Evolutionary conservation across 2,329 filamentous ascomycete species (phyloP).

Genomic region (Fusarium goolgardi): DNA sequence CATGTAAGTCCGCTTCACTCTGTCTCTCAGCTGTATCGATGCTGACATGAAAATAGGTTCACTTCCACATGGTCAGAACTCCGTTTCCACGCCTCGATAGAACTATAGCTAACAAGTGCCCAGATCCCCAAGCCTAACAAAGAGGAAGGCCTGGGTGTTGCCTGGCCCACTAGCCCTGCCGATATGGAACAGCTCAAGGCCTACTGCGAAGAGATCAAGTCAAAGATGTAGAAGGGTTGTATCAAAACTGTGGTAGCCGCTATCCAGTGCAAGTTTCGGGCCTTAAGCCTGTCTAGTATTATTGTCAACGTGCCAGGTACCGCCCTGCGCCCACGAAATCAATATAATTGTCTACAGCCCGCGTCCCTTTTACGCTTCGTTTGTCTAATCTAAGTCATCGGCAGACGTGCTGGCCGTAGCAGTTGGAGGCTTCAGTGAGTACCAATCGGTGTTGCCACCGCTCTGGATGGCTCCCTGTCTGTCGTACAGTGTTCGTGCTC

Average conservation of each 20-base stretch:
- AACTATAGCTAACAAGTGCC: constrained; percentile 10
- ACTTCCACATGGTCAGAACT: constrained; percentile 84
- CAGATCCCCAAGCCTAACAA: constrained; percentile 95
- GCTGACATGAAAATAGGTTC: constrained; percentile 67
- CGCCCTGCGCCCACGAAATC: constrained; percentile 6
- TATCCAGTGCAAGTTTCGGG: constrained; percentile 7
- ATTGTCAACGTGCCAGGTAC: constrained; percentile 25
- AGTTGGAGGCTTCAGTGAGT: constrained; percentile 55
- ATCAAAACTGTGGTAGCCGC: background rate
- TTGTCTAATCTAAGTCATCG: constrained; percentile 60
- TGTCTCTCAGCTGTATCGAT: background rate
- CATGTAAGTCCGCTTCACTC: constrained; percentile 72
- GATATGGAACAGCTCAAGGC: constrained; percentile 88
- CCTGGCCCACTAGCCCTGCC: constrained; percentile 79
- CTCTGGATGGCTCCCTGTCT: constrained; percentile 76
- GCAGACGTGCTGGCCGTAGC: constrained; percentile 51
- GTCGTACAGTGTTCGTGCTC: constrained; percentile 87
- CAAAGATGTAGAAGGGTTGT: constrained; percentile 75
- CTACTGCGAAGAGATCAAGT: constrained; percentile 84
- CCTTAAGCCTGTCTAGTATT: constrained; percentile 34
- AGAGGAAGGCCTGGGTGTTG: constrained; percentile 79
- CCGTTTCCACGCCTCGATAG: background rate
- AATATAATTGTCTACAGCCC: constrained; percentile 23
- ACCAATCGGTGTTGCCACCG: constrained; percentile 78
- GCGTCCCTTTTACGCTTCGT: constrained; percentile 14